A percentile compares a stretch with the other conserved stretches of the same genome.
These are phyloP conservation scores for Scleroderma citrinum DNA, from an alignment of 768 basidiomycete species.

Conservation along the genomic window DNA sequence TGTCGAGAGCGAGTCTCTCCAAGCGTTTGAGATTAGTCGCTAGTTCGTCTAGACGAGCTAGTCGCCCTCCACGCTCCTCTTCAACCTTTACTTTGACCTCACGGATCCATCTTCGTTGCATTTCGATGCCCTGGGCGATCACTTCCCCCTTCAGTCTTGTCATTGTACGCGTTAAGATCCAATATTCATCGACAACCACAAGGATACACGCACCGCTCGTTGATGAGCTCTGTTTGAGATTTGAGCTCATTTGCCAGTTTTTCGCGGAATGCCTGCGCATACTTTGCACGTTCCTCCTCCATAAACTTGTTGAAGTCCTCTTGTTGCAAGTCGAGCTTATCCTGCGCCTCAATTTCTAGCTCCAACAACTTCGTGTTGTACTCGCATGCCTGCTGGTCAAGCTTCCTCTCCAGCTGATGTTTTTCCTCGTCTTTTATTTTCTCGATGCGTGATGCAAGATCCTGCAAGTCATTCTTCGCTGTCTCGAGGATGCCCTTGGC, in stretches of 20 bases:
- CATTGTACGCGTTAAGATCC: background rate
- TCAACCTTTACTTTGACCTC: constrained; percentile 96
- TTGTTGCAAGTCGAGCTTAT: constrained; percentile 80
- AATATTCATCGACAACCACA: background rate
- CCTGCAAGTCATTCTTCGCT: constrained; percentile 76
- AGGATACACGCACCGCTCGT: constrained; percentile 68
- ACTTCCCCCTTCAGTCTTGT: constrained; percentile 88
- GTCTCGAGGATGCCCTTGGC: constrained; percentile 71
- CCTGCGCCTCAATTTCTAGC: constrained; percentile 79
- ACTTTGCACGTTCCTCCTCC: constrained; percentile 66
- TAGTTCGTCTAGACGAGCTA: constrained; percentile 92
- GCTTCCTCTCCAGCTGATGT: constrained; percentile 49
- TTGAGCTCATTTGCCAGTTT: constrained; percentile 82
- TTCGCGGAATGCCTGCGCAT: constrained; percentile 76
- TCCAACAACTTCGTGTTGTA: constrained; percentile 78
- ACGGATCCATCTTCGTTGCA: constrained; percentile 94
- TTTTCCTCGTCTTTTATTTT: constrained; percentile 78
- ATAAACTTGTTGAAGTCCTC: constrained; percentile 79
- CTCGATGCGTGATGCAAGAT: constrained; percentile 71
- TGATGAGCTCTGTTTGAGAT: constrained; percentile 88
- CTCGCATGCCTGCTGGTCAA: constrained; percentile 82
- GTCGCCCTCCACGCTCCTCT: constrained; percentile 90
- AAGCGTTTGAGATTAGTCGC: constrained; percentile 86
- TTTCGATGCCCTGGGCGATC: constrained; percentile 93
- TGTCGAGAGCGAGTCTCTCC: constrained; percentile 87